Base-by-base conservation (phyloP, 192 early-diverging fungal species). In the Spinellus fusiger region DNA sequence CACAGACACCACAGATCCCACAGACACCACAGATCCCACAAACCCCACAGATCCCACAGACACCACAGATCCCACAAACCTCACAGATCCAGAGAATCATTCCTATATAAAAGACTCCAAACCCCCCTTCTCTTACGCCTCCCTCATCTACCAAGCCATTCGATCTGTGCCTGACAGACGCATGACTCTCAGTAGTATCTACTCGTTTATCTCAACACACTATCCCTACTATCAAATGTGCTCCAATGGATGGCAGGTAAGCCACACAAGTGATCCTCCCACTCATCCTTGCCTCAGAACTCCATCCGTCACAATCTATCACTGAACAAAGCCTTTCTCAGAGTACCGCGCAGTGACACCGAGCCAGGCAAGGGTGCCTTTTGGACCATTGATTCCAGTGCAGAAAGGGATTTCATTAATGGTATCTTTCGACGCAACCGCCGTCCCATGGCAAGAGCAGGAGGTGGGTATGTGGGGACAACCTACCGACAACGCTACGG, bases 261-360 rank as follows among this genome's bases (percentile, higher is more conserved):
- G 29, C 20, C 10, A 44, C 4, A 56, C 9, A 13, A 13, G 27
- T 48, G 22, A 46, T 33, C 40, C 37, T 20, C 38, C 37, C 8
- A 33, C 1, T 33, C 13, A 28, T 5, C 27, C 25, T 20, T 40
- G 22, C 29, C 22, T 9, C 67, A 91, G 83, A 97, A 97, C 73
- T 97, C 93, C 22, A 91, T 97, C 62, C 82, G 94, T 49, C 94
- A 97, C 76, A 95, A 95, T 65, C 74, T 97, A 31, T 92, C 91
- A 22, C 79, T 95, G 51, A 95, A 97, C 77, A 92, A 91, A 63
- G 83, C 84, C 5, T 97, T 97, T 78, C 77, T 94, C 26, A 89
- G 90, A 48, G 89, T 95, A 25, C 87, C 88, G 51, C 77, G 94
- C 1, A 86, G 86, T 2, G 81, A 81, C 66, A 84, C 86, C 22